Base-by-base conservation (phyloP, 495 filamentous ascomycete species). In the Penicillium verhagenii region DNA sequence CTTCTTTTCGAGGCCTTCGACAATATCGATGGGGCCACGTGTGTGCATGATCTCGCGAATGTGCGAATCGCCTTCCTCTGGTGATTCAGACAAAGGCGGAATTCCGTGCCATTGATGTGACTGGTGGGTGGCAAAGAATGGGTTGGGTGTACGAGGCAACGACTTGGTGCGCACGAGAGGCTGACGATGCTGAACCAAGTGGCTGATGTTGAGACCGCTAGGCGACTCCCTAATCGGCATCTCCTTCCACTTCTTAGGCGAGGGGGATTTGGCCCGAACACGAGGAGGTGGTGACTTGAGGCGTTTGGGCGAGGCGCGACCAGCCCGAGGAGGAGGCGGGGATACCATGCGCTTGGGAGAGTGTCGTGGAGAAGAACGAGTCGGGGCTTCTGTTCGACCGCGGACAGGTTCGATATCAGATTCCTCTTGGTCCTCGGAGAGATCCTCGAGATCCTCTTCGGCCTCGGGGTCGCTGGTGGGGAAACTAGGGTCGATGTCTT, bases 401-500 rank as follows among this genome's bases (percentile, higher is more conserved):
- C 76, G 74, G 35, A 63, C 46, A 3, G 67, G 64, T 47, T 72
- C 70, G 5, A 70, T 53, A 24, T 64, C 46, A 21, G 63, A 54
- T n/a, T 60, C 64, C 24, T 80, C 74, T 11, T 70, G 70, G 35
- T 77, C 78, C 9, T 82, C 79, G 23, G 74, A 71, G 35, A 82
- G 76, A n/a, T 79, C 73, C 21, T 90, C 79, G 13, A 89, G 82
- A 52, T 92, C 88, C 21, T 88, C 83, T 8, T 92, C 81, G 53
- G 94, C 88, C 57, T 96, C 93, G 0, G 86, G 87, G 57, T 97
- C 94, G 1, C 92, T 96, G 7, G 91, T 91, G 0, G 94, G 94
- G 65, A 97, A 97, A 67, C 90, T 96, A 9, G 94, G 94, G 64
- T 98, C 94, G 55, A 98, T 97, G 60, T 98, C 95, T 59, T 97